These are phyloP conservation scores for Syzygium syzygioides DNA, from an alignment of 441 rosid species.

Conservation along the genomic window DNA sequence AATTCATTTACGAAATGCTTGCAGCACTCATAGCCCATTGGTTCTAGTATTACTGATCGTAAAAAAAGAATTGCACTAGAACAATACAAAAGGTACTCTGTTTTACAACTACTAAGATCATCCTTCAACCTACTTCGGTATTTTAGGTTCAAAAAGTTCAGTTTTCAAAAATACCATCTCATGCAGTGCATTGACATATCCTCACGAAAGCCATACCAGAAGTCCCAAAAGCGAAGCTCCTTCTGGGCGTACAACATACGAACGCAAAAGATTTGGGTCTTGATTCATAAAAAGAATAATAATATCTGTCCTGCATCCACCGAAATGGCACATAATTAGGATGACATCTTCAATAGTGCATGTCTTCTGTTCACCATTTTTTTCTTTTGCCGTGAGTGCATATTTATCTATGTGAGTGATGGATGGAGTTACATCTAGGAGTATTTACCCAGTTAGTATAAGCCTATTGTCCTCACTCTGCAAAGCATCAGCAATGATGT, in stretches of 20 bases:
- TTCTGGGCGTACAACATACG: conserved; percentile 82
- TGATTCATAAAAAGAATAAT: conserved; percentile 93
- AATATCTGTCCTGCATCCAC: conserved; percentile 99
- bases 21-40: neutral
- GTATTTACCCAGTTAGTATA: conserved; percentile 79
- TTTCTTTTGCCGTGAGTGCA: neutral
- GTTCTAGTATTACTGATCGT: neutral
- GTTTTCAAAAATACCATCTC: neutral
- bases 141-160: neutral
- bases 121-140: neutral
- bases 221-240: conserved; percentile 78
- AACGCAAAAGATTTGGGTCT: conserved; percentile 93
- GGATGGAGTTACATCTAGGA: neutral
- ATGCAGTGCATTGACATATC: neutral
- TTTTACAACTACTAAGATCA: neutral
- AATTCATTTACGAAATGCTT: neutral
- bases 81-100: neutral
- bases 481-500: conserved; percentile 74
- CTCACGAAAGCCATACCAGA: conserved; percentile 48
- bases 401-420: neutral
- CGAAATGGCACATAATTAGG: conserved; percentile 34
- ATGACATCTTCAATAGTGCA: conserved; percentile 1
- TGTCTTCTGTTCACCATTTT: neutral
- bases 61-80: neutral
- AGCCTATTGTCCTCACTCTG: conserved; percentile 88